Evolutionary conservation across 805 yeast genomes (phyloP).

Genomic region (Yamadazyma endophytica): DNA sequence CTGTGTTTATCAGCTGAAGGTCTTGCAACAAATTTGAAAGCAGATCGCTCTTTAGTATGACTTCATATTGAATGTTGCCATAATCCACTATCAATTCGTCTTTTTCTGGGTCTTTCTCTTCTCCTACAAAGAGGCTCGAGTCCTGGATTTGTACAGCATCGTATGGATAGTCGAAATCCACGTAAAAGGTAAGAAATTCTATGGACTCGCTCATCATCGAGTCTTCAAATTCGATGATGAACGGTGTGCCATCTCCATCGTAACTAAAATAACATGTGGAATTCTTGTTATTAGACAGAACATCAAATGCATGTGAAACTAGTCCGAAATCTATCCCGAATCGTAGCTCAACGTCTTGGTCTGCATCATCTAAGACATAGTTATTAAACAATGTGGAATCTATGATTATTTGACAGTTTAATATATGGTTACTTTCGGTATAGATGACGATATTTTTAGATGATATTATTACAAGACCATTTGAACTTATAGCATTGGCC

Average conservation of each 20-base stretch:
- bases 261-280: conserved; percentile 33
- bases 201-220: conserved; percentile 34
- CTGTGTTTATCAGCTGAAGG: conserved; percentile 31
- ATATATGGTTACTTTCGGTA: conserved; percentile 33
- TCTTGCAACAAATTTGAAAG: conserved; percentile 33
- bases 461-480: conserved; percentile 31
- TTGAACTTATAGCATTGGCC: conserved; percentile 25
- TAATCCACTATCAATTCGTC: conserved; percentile 21
- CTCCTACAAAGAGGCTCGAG: too few species aligned
- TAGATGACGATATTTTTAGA: conserved; percentile 30
- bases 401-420: conserved; percentile 29
- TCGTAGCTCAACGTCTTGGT: conserved; percentile 8
- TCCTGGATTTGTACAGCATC: too few species aligned
- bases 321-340: conserved; percentile 36
- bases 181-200: conserved; percentile 36
- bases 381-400: conserved; percentile 35
- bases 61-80: conserved; percentile 26
- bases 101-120: conserved; percentile 13
- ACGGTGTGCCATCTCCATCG: conserved; percentile 35
- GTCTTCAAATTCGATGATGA: conserved; percentile 40
- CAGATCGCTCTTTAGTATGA: conserved; percentile 36
- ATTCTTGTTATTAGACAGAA: conserved; percentile 21
- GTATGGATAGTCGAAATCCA: conserved; percentile 24
- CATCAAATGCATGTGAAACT: conserved; percentile 31
- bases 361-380: conserved; percentile 9